Evolutionary conservation across 495 filamentous ascomycete species (phyloP), one percentile per base, ranked within the genome.

Genomic region (Daldinia grandis): DNA sequence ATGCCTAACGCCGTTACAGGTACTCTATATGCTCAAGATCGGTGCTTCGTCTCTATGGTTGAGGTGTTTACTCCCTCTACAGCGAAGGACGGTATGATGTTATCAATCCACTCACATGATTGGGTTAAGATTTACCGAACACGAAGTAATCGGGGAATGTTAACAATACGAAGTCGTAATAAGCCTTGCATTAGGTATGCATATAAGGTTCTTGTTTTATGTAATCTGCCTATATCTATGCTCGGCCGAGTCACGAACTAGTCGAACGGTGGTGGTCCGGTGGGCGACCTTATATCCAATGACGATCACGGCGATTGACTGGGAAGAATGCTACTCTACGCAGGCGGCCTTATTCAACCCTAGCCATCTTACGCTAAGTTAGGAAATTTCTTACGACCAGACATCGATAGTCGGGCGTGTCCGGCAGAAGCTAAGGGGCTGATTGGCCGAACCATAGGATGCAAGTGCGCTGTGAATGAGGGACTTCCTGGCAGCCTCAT

Each of bases 261-360:
- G 35, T 47, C 60, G 40, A 58, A 51, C 40, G 64, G 64, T 59
- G 10, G 27, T 66, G 64, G 47, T 9, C 55, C 47, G 64, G 55
- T 60, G 33, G 42, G 64, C 24, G 27, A 33, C 33, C 30, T 59
- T n/a, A 40, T 53, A 55, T 61, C 56, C 9, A 51, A 12, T 19
- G 2, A 50, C 10, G 42, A 10, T 7, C 33, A n/a, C 21, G 47
- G 25, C n/a, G 56, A 60, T 66, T 53, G 47, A 40, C 38, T 35
- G 27, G 5, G 28, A 58, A 58, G 38, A 37, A 38, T 51, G 8
- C 35, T 4, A 35, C n/a, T 44, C 38, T 33, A 19, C 25, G 4
- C 25, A 15, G 33, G 19, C 12, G 14, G 21, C 35, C 10, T 42
- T 58, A 33, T 42, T 15, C 27, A 19, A 42, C 55, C 55, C 35